A percentile compares a stretch with the other conserved stretches of the same genome.
These are phyloP conservation scores for Dipteronia sinensis DNA, from an alignment of 345 rosid species.

Conservation along the genomic window DNA sequence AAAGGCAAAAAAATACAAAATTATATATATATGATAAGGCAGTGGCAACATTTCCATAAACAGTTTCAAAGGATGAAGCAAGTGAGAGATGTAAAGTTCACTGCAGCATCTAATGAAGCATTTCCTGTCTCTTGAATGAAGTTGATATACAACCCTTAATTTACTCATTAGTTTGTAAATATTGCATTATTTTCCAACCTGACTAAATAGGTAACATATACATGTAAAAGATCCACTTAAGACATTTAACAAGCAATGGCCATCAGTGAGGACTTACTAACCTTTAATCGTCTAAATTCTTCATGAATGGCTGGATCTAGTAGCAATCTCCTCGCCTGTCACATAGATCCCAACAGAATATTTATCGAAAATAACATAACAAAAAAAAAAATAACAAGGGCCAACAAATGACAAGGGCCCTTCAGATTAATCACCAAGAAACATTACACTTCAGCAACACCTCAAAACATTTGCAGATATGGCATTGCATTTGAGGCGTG, in stretches of 20 bases:
- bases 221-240: slow-evolving; percentile 8
- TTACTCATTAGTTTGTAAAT: background rate
- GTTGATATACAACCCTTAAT: background rate
- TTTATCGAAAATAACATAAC: background rate
- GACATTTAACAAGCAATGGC: background rate
- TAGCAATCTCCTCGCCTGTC: slow-evolving; percentile 87
- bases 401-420: too few relatives aligned
- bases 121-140: background rate
- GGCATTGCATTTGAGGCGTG: background rate
- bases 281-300: slow-evolving; percentile 93
- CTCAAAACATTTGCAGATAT: background rate
- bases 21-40: background rate
- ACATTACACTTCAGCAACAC: slow-evolving; percentile 1
- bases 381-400: too few relatives aligned
- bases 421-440: background rate
- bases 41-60: background rate
- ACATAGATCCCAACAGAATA: slow-evolving; percentile 19
- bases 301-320: slow-evolving; percentile 98
- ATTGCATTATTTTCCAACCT: background rate
- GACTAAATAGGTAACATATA: background rate
- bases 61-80: background rate
- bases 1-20: background rate
- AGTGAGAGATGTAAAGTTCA: background rate
- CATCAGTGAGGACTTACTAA: slow-evolving; percentile 25
- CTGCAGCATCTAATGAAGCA: background rate